These are phyloP conservation scores for Paratinospora sagittata DNA, from an alignment of 164 flowering plant species.

Conservation along the genomic window DNA sequence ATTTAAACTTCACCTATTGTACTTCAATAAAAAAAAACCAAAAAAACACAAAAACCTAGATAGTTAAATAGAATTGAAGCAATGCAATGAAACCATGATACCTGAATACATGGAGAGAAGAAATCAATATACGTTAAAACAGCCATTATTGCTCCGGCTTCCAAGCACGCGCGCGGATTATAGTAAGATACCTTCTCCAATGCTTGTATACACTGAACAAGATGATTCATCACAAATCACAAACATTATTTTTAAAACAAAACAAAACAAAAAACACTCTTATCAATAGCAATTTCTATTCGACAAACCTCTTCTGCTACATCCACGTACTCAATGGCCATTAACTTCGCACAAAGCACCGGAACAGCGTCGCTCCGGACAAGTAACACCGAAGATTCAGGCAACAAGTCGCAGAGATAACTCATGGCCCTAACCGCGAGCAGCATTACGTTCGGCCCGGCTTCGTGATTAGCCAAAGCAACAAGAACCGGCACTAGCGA, in stretches of 20 bases:
- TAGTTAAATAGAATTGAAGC: background rate
- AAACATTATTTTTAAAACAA: too few species aligned
- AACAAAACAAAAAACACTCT: background rate
- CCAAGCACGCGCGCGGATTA: conserved; percentile 74
- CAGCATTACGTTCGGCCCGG: conserved; percentile 66
- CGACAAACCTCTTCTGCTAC: conserved; percentile 83
- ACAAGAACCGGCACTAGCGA: conserved; percentile 57
- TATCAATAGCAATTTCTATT: background rate
- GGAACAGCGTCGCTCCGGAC: conserved; percentile 62
- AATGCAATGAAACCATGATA: conserved; percentile 15
- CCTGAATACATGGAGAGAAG: conserved; percentile 80
- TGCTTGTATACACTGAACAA: conserved; percentile 79
- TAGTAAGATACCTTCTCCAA: conserved; percentile 76
- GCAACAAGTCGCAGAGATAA: conserved; percentile 70
- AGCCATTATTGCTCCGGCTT: conserved; percentile 84
- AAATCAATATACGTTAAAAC: conserved; percentile 73
- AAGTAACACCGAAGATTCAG: conserved; percentile 45
- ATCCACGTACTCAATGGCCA: conserved; percentile 75
- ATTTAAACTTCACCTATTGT: too few species aligned
- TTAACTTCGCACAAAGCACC: conserved; percentile 57
- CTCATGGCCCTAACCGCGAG: conserved; percentile 73
- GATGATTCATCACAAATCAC: background rate
- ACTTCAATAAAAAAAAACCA: background rate
- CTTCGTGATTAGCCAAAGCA: conserved; percentile 47
- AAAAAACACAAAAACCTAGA: too few species aligned